Conservation (phyloP, 768 basidiomycete species). For the Leccinum disarticulatum region DNA sequence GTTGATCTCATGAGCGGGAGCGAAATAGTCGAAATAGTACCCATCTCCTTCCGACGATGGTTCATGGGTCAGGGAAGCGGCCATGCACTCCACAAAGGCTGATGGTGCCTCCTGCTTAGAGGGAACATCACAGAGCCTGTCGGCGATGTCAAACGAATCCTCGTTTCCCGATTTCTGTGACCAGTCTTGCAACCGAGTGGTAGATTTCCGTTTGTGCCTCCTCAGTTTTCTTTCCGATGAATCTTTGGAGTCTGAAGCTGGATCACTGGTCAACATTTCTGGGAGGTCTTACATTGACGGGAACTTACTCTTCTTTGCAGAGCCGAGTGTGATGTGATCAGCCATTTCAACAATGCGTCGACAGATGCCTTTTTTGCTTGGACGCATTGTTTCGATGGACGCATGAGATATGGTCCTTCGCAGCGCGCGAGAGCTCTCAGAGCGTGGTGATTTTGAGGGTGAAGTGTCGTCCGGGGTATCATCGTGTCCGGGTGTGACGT, state of each 20-base stretch:
- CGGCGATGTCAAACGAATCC: background rate
- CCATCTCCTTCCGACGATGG: background rate
- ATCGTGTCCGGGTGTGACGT: background rate
- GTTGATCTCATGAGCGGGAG: too few relatives aligned
- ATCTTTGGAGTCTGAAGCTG: background rate
- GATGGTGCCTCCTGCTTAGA: background rate
- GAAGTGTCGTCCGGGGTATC: background rate
- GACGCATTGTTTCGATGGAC: constrained; percentile 18
- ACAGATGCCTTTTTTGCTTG: constrained; percentile 10
- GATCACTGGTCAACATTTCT: background rate
- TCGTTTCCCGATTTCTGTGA: constrained; percentile 3
- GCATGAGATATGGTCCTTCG: constrained; percentile 20
- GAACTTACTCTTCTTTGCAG: constrained; percentile 3
- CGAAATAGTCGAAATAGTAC: too few relatives aligned
- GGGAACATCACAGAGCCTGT: constrained; percentile 7
- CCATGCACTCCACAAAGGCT: background rate
- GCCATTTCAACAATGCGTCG: constrained; percentile 16
- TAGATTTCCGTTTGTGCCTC: constrained; percentile 2
- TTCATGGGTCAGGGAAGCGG: background rate
- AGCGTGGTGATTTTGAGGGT: constrained; percentile 4
- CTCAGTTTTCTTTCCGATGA: background rate
- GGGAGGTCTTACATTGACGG: background rate
- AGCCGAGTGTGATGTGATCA: constrained; percentile 2
- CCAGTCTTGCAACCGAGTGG: constrained; percentile 1
- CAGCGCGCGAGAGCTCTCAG: constrained; percentile 6